phyloP scores from a whole-genome alignment of 192 early-diverging fungal genomes.

The Coemansia sp. region DNA sequence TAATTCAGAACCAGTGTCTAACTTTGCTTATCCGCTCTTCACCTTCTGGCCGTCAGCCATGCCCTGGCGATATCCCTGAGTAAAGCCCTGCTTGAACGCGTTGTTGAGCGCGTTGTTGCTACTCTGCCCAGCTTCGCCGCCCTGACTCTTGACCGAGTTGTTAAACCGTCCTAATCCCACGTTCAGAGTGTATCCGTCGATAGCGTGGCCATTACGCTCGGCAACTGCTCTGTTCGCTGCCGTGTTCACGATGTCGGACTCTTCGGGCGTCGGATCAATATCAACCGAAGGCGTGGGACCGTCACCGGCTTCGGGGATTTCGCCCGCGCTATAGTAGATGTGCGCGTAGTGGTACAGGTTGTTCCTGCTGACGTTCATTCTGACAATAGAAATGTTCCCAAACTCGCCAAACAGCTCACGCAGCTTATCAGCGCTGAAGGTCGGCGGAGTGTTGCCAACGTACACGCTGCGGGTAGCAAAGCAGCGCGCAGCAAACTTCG shows the following conservation, averaged over 20 bases:
- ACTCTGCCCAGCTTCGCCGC: no score
- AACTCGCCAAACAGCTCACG: constrained; percentile 20
- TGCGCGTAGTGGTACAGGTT: constrained; percentile 19
- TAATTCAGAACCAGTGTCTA: no score
- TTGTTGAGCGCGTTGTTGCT: no score
- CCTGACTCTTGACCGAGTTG: no score
- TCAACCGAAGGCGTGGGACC: constrained; percentile 2
- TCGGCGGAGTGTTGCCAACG: constrained; percentile 15
- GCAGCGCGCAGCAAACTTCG: constrained; percentile 9
- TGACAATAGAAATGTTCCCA: constrained; percentile 21
- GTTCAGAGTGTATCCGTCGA: neutral
- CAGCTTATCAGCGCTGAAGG: constrained; percentile 4
- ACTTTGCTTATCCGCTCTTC: no score
- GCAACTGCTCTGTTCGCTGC: constrained; percentile 2
- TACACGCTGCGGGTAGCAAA: constrained; percentile 28
- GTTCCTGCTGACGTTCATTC: constrained; percentile 8
- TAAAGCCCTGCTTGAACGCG: constrained; percentile 33
- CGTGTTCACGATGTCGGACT: constrained; percentile 10
- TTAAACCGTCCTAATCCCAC: neutral
- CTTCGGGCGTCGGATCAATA: constrained; percentile 12
- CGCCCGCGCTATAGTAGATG: constrained; percentile 32
- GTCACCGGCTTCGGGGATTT: constrained; percentile 14
- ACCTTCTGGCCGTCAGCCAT: constrained; percentile 3
- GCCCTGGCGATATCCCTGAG: constrained; percentile 32
- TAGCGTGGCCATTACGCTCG: no score